Evolutionary conservation across 2,329 filamentous ascomycete genomes (phyloP).

Genomic region (Hirsutella thompsonii): DNA sequence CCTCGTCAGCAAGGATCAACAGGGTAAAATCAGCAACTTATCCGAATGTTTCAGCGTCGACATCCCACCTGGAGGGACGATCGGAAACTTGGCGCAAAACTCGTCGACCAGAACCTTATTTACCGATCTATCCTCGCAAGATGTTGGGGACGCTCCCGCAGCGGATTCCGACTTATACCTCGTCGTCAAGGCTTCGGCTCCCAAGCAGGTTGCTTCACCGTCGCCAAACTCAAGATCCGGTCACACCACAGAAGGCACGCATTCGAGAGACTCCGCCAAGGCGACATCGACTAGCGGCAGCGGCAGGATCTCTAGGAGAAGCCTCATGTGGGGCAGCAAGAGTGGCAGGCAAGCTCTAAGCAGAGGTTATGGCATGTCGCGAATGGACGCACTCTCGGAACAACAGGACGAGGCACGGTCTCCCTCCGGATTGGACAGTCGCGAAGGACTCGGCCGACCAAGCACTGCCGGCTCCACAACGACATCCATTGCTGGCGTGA

Average conservation of each 20-base stretch:
- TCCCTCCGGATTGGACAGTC: slow-evolving; percentile 24
- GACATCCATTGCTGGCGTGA: slow-evolving; percentile 9
- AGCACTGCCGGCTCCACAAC: slow-evolving; percentile 41
- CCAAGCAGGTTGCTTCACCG: slow-evolving; percentile 31
- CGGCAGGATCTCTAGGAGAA: slow-evolving; percentile 42
- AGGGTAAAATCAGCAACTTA: slow-evolving; percentile 50
- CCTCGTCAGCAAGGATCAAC: slow-evolving; percentile 58
- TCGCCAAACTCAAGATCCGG: slow-evolving; percentile 41
- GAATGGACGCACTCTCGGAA: slow-evolving; percentile 46
- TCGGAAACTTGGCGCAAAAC: slow-evolving; percentile 50
- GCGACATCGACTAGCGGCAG: slow-evolving; percentile 34
- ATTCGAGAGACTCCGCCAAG: slow-evolving; percentile 31
- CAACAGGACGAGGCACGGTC: slow-evolving; percentile 27
- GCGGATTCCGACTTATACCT: slow-evolving; percentile 67
- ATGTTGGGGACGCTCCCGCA: slow-evolving; percentile 49
- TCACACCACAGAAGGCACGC: slow-evolving; percentile 25
- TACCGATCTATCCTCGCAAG: slow-evolving; percentile 67
- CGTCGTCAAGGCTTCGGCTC: slow-evolving; percentile 64
- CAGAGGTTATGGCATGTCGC: slow-evolving; percentile 30
- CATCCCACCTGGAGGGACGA: slow-evolving; percentile 59
- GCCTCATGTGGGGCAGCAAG: slow-evolving; percentile 58
- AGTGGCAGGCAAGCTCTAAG: slow-evolving; percentile 40
- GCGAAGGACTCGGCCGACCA: slow-evolving; percentile 33
- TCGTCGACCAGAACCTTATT: slow-evolving; percentile 75
- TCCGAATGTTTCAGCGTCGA: slow-evolving; percentile 78